Conservation (phyloP, 192 early-diverging fungal genomes). For the Gonapodya prolifera region DNA sequence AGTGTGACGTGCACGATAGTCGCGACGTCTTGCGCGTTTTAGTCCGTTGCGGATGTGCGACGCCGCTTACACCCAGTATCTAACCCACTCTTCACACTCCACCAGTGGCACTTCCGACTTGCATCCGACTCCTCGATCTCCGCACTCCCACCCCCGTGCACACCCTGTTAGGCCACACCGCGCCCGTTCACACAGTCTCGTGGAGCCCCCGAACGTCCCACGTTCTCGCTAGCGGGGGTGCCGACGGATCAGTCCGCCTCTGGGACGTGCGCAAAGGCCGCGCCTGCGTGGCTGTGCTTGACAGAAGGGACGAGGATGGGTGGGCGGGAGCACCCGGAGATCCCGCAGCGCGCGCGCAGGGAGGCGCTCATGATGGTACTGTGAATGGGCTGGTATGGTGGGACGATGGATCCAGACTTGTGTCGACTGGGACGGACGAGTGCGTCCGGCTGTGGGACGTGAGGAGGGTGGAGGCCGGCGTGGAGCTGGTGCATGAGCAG, state of each 20-base stretch:
- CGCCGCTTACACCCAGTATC: too few relatives aligned
- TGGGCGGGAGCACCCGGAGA: not conserved
- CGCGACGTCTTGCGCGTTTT: not conserved
- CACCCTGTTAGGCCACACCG: not conserved
- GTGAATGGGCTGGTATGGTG: not conserved
- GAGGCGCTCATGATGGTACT: not conserved
- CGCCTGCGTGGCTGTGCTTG: constrained; percentile 1
- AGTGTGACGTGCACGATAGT: too few relatives aligned
- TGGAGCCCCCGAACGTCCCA: constrained; percentile 69
- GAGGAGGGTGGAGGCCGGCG: not conserved
- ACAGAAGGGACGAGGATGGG: too few relatives aligned
- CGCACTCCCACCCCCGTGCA: not conserved
- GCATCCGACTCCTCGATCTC: not conserved
- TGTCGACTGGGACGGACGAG: not conserved
- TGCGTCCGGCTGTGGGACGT: not conserved
- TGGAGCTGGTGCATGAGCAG: not conserved
- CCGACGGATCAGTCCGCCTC: constrained; percentile 74
- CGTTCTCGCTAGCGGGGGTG: constrained; percentile 67
- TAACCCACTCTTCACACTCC: not conserved
- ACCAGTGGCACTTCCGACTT: not conserved
- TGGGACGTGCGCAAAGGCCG: constrained; percentile 78
- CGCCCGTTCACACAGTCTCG: constrained; percentile 66
- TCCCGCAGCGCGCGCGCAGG: not conserved
- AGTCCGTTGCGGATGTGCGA: not conserved
- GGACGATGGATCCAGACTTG: not conserved